A percentile compares a stretch with the other conserved stretches of the same genome.
These are phyloP conservation scores for Pythium aristosporum DNA, from an alignment of 352 stramenopile genomes.

Conservation along the genomic window DNA sequence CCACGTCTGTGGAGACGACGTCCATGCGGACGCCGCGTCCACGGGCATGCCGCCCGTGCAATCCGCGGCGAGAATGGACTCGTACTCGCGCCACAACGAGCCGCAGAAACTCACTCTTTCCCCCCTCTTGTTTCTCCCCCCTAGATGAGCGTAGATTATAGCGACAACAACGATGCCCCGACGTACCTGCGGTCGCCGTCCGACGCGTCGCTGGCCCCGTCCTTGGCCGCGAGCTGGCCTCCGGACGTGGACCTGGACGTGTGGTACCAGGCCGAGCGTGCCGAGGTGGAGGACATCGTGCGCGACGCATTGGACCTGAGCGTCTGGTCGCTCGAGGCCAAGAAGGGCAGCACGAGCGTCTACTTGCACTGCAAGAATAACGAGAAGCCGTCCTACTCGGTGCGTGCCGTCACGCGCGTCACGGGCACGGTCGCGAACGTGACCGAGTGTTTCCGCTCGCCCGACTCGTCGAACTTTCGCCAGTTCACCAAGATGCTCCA, in stretches of 20 bases:
- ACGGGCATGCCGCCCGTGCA: background rate
- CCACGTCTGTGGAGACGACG: background rate
- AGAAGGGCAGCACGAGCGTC: constrained; percentile 62
- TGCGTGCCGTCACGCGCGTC: constrained; percentile 70
- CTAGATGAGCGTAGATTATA: constrained; percentile 28
- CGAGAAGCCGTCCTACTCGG: constrained; percentile 69
- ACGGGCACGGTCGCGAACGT: constrained; percentile 64
- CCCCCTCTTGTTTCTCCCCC: background rate
- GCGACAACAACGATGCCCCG: constrained; percentile 6
- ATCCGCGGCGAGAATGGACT: background rate
- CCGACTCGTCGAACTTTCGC: constrained; percentile 55
- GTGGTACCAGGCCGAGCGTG: constrained; percentile 72
- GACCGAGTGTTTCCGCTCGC: constrained; percentile 74
- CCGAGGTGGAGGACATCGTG: constrained; percentile 68
- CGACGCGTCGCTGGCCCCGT: constrained; percentile 12
- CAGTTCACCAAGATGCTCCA: constrained; percentile 78
- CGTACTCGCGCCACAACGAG: background rate
- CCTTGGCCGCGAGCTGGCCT: constrained; percentile 42
- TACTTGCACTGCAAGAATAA: constrained; percentile 86
- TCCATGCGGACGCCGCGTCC: background rate
- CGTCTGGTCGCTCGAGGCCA: constrained; percentile 72
- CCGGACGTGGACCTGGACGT: constrained; percentile 72
- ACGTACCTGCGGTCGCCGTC: constrained; percentile 18
- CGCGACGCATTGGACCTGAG: constrained; percentile 64
- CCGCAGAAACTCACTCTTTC: background rate